Percentiles rank a stretch among this genome's conserved stretches.
Evolutionary conservation across 2,329 filamentous ascomycete genomes (phyloP).

Genomic region (Penicillium paneum): DNA sequence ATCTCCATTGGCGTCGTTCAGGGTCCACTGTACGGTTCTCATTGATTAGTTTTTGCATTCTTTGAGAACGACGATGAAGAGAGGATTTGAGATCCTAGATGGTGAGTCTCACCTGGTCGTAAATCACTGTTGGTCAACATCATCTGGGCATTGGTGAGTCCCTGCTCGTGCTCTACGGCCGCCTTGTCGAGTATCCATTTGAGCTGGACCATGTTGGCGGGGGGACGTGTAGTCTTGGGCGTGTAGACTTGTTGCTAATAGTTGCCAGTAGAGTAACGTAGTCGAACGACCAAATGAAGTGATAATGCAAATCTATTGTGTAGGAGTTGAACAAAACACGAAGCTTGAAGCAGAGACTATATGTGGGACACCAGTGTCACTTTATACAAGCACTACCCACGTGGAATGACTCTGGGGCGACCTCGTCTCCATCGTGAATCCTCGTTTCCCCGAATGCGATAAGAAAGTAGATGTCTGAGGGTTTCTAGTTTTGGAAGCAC

Average conservation of each 20-base stretch:
- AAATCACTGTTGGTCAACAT: conserved; percentile 86
- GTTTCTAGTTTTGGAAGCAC: neutral
- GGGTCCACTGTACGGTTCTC: conserved; percentile 62
- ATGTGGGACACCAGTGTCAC: neutral
- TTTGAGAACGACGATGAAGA: neutral
- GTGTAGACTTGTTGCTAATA: neutral
- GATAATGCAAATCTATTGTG: neutral
- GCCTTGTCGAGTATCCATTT: conserved; percentile 52
- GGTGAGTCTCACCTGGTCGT: conserved; percentile 53
- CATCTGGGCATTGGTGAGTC: conserved; percentile 72
- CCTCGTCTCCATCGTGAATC: neutral
- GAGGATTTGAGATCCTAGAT: neutral
- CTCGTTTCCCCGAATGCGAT: conserved; percentile 1
- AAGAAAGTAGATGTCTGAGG: neutral
- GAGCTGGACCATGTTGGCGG: conserved; percentile 26
- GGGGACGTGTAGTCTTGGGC: neutral
- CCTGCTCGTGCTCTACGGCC: conserved; percentile 70
- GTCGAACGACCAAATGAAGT: neutral
- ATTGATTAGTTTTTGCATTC: neutral
- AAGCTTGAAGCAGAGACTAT: neutral
- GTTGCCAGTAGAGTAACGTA: neutral
- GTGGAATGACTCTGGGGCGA: neutral
- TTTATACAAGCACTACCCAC: neutral
- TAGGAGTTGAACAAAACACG: neutral
- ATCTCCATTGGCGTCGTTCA: conserved; percentile 74